A percentile compares a stretch with the other conserved stretches of the same genome.
Conservation (phyloP, 2,329 filamentous ascomycete species). For the Verticillium nubilum region DNA sequence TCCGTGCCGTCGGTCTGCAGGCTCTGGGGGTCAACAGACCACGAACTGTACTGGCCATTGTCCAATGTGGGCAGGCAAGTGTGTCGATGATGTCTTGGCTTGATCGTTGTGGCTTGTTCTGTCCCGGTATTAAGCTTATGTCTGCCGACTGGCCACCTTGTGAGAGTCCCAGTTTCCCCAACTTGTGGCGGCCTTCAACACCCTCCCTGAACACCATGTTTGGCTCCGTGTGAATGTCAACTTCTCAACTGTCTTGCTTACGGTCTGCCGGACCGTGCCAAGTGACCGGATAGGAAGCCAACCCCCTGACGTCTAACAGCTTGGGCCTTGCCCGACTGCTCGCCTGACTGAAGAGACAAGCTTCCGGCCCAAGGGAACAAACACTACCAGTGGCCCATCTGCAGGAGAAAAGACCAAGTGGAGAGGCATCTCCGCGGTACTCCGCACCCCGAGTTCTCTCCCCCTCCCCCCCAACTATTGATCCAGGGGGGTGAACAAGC, state of each 20-base stretch:
- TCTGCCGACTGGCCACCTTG: neutral
- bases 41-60: neutral
- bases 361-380: too few species aligned
- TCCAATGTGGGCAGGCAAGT: neutral
- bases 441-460: neutral
- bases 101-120: neutral
- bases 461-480: neutral
- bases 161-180: neutral
- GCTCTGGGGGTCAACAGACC: neutral
- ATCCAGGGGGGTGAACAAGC: neutral
- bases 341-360: too few species aligned
- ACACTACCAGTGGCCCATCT: neutral
- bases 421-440: neutral
- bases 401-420: neutral
- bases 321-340: neutral
- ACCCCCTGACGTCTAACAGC: neutral
- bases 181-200: neutral
- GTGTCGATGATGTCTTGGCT: neutral
- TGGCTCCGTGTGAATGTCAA: neutral
- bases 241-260: neutral
- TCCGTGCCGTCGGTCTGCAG: neutral
- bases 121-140: neutral
- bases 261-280: neutral
- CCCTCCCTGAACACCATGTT: neutral
- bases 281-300: neutral